Base-by-base conservation (phyloP, 148 eudicot species). In the Salicornia ramosissima region DNA sequence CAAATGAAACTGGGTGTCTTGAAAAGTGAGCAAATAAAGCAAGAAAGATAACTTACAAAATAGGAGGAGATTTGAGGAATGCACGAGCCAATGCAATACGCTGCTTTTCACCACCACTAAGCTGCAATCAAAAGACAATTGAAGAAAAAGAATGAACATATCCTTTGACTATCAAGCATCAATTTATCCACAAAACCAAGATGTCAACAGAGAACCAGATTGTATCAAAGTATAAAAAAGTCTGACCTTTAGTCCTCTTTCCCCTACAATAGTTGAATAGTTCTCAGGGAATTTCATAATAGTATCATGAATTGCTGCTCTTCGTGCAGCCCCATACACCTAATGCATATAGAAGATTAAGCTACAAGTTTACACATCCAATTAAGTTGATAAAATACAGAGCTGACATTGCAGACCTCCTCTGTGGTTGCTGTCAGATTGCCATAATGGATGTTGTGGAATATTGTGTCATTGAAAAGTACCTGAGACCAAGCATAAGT, bases 101-200 rank as follows among this genome's bases (percentile, higher is more conserved):
- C 74, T 93, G 98, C 90, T 93, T 93, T 74, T 93, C 98, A 75
- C 98, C 98, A n/a, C 98, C 98, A 83, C 98, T 93, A 71, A 93
- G 80, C 98, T 93, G 90, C 82, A 80, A 75, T 22, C 10, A 40
- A 12, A n/a, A 42, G 24, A 51, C 67, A 70, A 47, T 0, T 28
- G n/a, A 47, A 49, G 25, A 1, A 62, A 36, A 64, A 21, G 70
- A n/a, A 60, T 71, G 21, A 26, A 46, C 8, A 40, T 18, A 59
- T 42, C n/a, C n/a, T n/a, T n/a, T n/a, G n/a, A n/a, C n/a, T n/a
- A n/a, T n/a, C n/a, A n/a, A n/a, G n/a, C n/a, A n/a, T n/a, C n/a
- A n/a, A n/a, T n/a, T n/a, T n/a, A n/a, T n/a, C n/a, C 13, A 42
- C 45, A 42, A 42, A 42, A 42, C 0, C 45, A 42, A 42, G 45